phyloP scores from a whole-genome alignment of 2,329 filamentous ascomycete genomes.

The Pseudocercospora macadamiae region DNA sequence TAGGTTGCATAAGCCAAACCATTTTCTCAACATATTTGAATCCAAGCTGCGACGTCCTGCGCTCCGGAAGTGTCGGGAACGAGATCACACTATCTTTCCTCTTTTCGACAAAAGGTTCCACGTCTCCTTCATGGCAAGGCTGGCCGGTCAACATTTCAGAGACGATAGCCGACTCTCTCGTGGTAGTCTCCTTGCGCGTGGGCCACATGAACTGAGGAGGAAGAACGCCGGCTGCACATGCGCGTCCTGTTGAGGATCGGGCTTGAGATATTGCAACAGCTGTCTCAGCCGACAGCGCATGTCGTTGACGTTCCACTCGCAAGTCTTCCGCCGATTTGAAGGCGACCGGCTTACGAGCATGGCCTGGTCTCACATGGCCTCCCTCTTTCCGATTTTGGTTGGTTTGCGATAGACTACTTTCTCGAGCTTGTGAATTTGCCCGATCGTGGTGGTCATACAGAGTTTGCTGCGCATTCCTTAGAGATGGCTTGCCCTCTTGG shows the following conservation, averaged over 20 bases:
- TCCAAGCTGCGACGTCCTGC: neutral
- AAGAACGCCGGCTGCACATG: neutral
- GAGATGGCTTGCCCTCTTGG: too few relatives aligned
- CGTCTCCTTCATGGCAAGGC: neutral
- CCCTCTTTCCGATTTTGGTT: too few relatives aligned
- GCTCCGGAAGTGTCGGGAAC: neutral
- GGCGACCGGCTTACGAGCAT: neutral
- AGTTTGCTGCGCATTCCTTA: too few relatives aligned
- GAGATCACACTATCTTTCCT: neutral
- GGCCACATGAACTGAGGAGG: neutral
- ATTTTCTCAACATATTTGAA: neutral
- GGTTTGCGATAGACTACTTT: too few relatives aligned
- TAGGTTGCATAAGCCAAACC: neutral
- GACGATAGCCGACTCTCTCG: neutral
- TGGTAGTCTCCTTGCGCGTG: neutral
- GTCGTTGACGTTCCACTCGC: neutral
- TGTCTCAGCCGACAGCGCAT: neutral
- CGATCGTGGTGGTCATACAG: too few relatives aligned
- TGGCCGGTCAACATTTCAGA: neutral
- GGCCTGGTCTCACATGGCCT: neutral
- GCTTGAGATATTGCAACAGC: neutral
- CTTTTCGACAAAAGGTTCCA: neutral
- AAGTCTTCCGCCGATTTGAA: neutral
- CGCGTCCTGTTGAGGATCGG: neutral
- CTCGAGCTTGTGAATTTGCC: too few relatives aligned